A percentile compares a stretch with the other conserved stretches of the same genome.
These are phyloP conservation scores for Tetradesmus lagerheimii DNA, from an alignment of 139 green algal genomes.

Conservation along the genomic window DNA sequence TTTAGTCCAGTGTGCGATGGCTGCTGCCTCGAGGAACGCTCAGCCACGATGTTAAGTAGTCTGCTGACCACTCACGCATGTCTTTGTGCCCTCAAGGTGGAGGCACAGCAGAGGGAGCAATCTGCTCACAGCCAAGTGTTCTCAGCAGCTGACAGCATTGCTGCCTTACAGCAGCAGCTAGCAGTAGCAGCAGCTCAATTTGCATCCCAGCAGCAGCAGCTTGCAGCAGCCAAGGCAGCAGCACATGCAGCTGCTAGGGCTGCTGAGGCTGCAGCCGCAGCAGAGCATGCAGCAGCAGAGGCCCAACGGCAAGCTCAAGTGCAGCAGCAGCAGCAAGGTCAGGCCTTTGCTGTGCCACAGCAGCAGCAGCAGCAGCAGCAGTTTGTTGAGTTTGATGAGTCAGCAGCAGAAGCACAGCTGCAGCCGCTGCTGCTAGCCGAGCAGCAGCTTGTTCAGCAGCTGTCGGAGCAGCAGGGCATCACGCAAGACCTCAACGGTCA, in stretches of 20 bases:
- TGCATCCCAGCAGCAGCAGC: background rate
- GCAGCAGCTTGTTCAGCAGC: background rate
- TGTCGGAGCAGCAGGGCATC: background rate
- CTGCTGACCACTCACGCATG: background rate
- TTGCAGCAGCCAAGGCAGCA: slow-evolving; percentile 8
- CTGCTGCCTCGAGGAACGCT: background rate
- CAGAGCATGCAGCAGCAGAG: background rate
- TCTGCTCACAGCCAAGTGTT: background rate
- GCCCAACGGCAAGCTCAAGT: background rate
- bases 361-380: slow-evolving; percentile 26
- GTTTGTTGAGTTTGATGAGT: background rate
- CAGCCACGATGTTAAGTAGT: too few relatives aligned
- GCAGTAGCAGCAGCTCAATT: background rate
- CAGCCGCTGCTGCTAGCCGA: background rate
- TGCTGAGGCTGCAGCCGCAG: background rate
- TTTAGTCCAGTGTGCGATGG: background rate
- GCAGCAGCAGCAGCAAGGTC: slow-evolving; percentile 25
- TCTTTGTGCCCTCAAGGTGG: background rate
- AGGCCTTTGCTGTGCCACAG: background rate
- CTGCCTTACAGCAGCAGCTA: slow-evolving; percentile 14
- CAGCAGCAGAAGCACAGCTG: slow-evolving; percentile 10
- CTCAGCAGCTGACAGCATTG: background rate
- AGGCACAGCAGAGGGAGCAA: background rate
- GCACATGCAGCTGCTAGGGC: background rate
- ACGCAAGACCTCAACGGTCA: slow-evolving; percentile 22